Evolutionary conservation across 306 rosid genomes (phyloP).

Genomic region (Prunus dulcis): DNA sequence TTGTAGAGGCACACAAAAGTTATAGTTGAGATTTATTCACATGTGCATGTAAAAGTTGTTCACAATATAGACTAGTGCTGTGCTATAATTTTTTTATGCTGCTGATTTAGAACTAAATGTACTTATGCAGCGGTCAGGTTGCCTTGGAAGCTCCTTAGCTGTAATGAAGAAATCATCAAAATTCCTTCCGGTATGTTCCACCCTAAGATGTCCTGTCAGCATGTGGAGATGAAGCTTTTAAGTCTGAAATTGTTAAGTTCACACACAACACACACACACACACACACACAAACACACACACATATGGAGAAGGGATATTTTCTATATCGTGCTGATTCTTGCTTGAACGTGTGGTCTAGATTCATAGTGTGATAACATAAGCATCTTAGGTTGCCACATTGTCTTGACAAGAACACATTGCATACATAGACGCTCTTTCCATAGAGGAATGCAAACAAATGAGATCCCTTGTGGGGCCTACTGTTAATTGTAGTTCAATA

Average conservation of each 20-base stretch:
- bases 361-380: background rate
- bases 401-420: background rate
- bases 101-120: slow-evolving; percentile 20
- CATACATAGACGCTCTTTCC: background rate
- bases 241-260: background rate
- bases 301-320: background rate
- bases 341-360: background rate
- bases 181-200: slow-evolving; percentile 69
- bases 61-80: slow-evolving; percentile 1
- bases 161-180: slow-evolving; percentile 95
- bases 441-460: background rate
- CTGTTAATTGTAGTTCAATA: background rate
- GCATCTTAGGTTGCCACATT: background rate
- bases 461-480: background rate
- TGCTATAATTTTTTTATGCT: slow-evolving; percentile 28
- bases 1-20: background rate
- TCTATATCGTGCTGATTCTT: background rate
- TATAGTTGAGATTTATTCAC: background rate
- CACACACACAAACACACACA: no score
- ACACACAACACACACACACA: background rate
- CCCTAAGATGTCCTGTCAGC: slow-evolving; percentile 4
- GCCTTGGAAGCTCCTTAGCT: slow-evolving; percentile 88
- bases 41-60: background rate
- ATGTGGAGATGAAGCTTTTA: slow-evolving; percentile 3
- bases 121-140: slow-evolving; percentile 73